These are phyloP conservation scores for Caloboletus inedulis DNA, from an alignment of 1,284 basidiomycete genomes.

Conservation along the genomic window DNA sequence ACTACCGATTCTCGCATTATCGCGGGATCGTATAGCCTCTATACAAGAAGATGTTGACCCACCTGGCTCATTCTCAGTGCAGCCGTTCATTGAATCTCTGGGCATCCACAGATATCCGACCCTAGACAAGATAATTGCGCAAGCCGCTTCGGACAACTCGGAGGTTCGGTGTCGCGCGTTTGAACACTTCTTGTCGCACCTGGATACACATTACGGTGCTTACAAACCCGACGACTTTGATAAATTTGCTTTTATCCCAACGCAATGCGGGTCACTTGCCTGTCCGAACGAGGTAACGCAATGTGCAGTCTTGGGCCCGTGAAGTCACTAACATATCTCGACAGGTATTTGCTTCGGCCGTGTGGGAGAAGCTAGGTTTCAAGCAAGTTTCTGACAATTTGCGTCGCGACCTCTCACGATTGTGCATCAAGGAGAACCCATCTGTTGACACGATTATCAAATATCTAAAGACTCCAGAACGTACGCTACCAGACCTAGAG, in stretches of 20 bases:
- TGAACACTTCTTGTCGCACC: conserved; percentile 18
- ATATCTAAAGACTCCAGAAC: not conserved
- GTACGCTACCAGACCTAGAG: conserved; percentile 1
- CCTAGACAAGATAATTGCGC: conserved; percentile 18
- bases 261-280: conserved; percentile 3
- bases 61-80: not conserved
- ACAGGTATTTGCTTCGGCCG: conserved; percentile 20
- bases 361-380: conserved; percentile 27
- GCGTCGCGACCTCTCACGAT: conserved; percentile 2
- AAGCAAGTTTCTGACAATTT: conserved; percentile 5
- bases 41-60: not conserved
- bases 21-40: not conserved
- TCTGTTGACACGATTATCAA: conserved; percentile 16
- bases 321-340: not conserved
- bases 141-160: conserved; percentile 11
- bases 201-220: conserved; percentile 15
- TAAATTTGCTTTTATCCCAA: conserved; percentile 22
- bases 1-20: conserved; percentile 21
- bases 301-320: not conserved
- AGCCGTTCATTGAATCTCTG: conserved; percentile 3
- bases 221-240: conserved; percentile 20
- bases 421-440: conserved; percentile 22
- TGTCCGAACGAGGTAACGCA: conserved; percentile 11
- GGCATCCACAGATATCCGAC: conserved; percentile 19
- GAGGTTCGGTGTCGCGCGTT: conserved; percentile 12